Base-by-base conservation (phyloP, 495 filamentous ascomycete genomes). In the Penicillium samsonianum region DNA sequence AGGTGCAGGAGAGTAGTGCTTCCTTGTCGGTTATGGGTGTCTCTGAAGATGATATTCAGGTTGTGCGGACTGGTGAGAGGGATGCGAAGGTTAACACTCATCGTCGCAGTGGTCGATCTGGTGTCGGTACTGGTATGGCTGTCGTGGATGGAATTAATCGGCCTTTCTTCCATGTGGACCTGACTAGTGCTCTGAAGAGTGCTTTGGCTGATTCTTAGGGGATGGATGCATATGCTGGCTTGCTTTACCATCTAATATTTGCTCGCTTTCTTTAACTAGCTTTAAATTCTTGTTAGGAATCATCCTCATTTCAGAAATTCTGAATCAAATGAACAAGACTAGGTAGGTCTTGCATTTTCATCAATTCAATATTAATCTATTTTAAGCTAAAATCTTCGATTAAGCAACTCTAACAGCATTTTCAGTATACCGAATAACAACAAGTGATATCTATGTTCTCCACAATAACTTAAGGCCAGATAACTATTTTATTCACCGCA, bases 81-180 rank as follows among this genome's bases (percentile, higher is more conserved):
- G 35, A 31, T 26, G 22, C 8, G 11, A 46, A 17, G 19, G 22
- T 26, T 4, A 16, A 44, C 8, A 14, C 49, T 64, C 31, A 57
- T 62, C 17, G 52, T 28, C 65, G 64, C 6, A 61, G 58, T 1
- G 62, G 67, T 82, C 25, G 88, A 85, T 2, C 78, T 87, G 9
- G 87, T 95, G 22, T 87, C 33, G 31, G 52, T 2, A 45, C 52
- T 30, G 37, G 41, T 26, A 37, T 55, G 28, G 31, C 42, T 25
- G 20, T 28, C 22, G 52, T 55, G 0, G 42, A 90, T 56, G 88
- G 92, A 25, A 74, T 95, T 31, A 91, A 92, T 69, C 76, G 89
- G 62, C 92, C 93, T 46, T 80, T 95, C 55, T 96, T 97, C 82
- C 93, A 96, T 63, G 82, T 93, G 51, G 92, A 97, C 69, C 70